Conservation (phyloP, 106 monocot genomes). For the Chionographis japonica region DNA sequence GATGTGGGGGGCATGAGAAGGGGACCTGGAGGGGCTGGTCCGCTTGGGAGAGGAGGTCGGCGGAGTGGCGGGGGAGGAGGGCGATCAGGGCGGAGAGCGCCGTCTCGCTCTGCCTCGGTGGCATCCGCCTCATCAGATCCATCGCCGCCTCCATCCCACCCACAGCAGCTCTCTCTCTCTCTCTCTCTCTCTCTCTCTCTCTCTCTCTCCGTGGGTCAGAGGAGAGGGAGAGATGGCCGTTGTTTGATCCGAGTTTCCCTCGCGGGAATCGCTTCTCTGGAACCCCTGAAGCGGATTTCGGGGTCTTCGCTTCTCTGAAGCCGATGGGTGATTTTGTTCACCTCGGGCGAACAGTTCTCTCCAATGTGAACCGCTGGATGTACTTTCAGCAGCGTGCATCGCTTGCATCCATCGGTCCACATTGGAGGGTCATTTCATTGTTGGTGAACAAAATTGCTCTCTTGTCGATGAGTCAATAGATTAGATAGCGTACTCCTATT, state of each 20-base stretch:
- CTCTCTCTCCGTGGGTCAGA: too few relatives aligned
- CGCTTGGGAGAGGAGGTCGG: slow-evolving; percentile 95
- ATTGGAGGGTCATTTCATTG: too few relatives aligned
- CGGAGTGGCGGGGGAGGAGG: slow-evolving; percentile 79
- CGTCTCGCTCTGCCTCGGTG: slow-evolving; percentile 70
- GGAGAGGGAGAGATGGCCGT: neutral
- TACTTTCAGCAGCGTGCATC: too few relatives aligned
- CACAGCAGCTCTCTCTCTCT: neutral
- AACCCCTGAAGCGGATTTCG: too few relatives aligned
- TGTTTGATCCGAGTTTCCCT: slow-evolving; percentile 16
- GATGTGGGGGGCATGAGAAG: neutral
- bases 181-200: neutral
- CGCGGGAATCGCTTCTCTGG: neutral
- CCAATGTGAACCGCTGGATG: too few relatives aligned
- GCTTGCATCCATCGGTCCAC: too few relatives aligned
- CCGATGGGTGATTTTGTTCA: too few relatives aligned
- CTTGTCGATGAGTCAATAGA: too few relatives aligned
- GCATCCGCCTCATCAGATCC: slow-evolving; percentile 97
- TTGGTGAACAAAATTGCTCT: too few relatives aligned
- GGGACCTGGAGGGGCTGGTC: slow-evolving; percentile 88
- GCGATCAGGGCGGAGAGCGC: slow-evolving; percentile 82
- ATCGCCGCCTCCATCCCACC: slow-evolving; percentile 82
- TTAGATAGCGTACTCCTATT: too few relatives aligned
- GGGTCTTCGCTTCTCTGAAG: too few relatives aligned
- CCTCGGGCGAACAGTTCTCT: too few relatives aligned